A percentile compares a stretch with the other conserved stretches of the same genome.
phyloP scores from a whole-genome alignment of 2,329 filamentous ascomycete genomes.

The Curvularia eragrostidis region DNA sequence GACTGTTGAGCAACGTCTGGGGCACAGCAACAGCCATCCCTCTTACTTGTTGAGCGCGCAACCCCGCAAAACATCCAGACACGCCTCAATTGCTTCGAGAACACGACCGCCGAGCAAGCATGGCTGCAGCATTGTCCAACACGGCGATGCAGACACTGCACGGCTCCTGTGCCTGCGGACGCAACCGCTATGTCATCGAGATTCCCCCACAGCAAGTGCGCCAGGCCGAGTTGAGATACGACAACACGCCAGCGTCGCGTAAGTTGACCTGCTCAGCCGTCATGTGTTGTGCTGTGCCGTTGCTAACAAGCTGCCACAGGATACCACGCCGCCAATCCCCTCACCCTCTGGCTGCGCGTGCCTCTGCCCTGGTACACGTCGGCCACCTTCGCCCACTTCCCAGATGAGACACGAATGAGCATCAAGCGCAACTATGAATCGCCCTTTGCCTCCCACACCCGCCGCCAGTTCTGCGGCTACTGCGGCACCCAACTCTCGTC shows the following conservation, averaged over 20 bases:
- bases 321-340: slow-evolving; percentile 70
- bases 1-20: slow-evolving; percentile 11
- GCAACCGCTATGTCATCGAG: slow-evolving; percentile 79
- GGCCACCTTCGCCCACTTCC: slow-evolving; percentile 74
- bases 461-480: slow-evolving; percentile 87
- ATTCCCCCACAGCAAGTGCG: slow-evolving; percentile 70
- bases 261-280: no score
- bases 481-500: slow-evolving; percentile 86
- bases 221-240: slow-evolving; percentile 69
- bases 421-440: slow-evolving; percentile 56
- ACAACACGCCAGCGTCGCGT: slow-evolving; percentile 74
- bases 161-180: slow-evolving; percentile 83
- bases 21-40: slow-evolving; percentile 15
- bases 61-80: slow-evolving; percentile 16
- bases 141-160: slow-evolving; percentile 62
- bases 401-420: slow-evolving; percentile 68
- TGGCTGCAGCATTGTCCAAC: slow-evolving; percentile 11
- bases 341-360: slow-evolving; percentile 82
- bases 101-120: background rate
- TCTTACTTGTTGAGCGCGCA: slow-evolving; percentile 15
- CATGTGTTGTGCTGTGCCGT: no score
- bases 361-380: slow-evolving; percentile 82
- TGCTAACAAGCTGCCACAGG: slow-evolving; percentile 51
- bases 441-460: slow-evolving; percentile 58
- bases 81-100: slow-evolving; percentile 4